These are phyloP conservation scores for Solanum hybrid DNA, from an alignment of 305 asterid species.

Conservation along the genomic window DNA sequence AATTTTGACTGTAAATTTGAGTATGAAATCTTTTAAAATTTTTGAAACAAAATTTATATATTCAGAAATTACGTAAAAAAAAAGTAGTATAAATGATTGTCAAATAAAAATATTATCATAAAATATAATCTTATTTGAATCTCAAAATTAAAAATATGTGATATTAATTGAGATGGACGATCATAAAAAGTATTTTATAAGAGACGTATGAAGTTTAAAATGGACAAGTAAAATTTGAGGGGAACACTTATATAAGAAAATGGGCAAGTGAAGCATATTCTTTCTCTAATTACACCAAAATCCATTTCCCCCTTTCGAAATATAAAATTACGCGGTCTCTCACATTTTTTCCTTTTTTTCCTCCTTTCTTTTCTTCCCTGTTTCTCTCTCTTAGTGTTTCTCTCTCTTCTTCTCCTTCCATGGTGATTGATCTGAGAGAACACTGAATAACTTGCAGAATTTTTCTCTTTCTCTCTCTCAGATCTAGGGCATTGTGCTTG, in stretches of 20 bases:
- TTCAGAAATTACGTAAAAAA: too few species aligned
- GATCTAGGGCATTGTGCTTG: constrained; percentile 31
- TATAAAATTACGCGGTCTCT: constrained; percentile 57
- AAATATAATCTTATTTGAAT: too few species aligned
- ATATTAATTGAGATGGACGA: background rate
- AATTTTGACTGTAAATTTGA: rapidly evolving
- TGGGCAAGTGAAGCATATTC: background rate
- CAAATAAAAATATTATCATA: rapidly evolving
- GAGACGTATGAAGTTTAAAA: too few species aligned
- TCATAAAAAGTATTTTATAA: too few species aligned
- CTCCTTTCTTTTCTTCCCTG: constrained; percentile 3
- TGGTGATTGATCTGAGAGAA: constrained; percentile 36
- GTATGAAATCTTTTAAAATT: too few species aligned
- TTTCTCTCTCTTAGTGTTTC: background rate
- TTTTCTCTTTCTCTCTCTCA: background rate
- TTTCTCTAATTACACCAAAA: background rate
- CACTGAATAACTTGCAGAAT: background rate
- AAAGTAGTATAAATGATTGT: too few species aligned
- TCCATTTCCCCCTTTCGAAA: constrained; percentile 7
- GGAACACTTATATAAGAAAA: background rate
- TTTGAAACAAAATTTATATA: too few species aligned
- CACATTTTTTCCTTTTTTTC: background rate
- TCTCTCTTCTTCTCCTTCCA: constrained; percentile 9
- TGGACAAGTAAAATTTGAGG: background rate
- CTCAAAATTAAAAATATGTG: rapidly evolving